phyloP scores from a whole-genome alignment of 2,329 filamentous ascomycete genomes.

The Colletotrichum horii region DNA sequence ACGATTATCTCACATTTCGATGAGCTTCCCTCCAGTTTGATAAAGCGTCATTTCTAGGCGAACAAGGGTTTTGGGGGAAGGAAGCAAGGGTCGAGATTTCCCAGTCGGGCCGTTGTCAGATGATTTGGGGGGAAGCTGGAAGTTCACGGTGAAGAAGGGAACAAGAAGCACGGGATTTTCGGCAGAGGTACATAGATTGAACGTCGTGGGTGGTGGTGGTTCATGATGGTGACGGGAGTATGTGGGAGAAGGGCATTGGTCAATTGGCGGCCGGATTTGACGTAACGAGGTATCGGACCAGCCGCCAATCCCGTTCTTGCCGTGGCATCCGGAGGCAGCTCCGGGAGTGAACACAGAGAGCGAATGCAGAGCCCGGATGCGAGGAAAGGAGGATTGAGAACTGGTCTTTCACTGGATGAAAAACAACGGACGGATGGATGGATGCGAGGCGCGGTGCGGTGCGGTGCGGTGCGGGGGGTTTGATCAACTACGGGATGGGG shows the following conservation, averaged over 20 bases:
- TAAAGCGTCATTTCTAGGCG: background rate
- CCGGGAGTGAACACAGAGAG: background rate
- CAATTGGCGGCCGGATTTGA: background rate
- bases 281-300: background rate
- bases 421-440: background rate
- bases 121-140: background rate
- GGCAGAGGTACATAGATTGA: background rate
- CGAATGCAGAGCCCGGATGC: background rate
- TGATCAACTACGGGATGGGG: background rate
- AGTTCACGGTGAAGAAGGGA: background rate
- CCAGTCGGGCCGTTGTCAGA: background rate
- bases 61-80: background rate
- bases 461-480: background rate
- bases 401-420: background rate
- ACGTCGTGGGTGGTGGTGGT: background rate
- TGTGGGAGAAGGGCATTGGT: background rate
- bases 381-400: background rate
- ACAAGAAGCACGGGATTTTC: background rate
- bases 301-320: background rate
- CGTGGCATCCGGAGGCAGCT: slow-evolving; percentile 1
- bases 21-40: background rate
- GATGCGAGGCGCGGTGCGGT: background rate
- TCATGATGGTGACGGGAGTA: background rate
- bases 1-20: slow-evolving; percentile 1
- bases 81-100: background rate